These are phyloP conservation scores for Pestalotiopsis sp. DNA, from an alignment of 2,329 filamentous ascomycete species.

Conservation along the genomic window DNA sequence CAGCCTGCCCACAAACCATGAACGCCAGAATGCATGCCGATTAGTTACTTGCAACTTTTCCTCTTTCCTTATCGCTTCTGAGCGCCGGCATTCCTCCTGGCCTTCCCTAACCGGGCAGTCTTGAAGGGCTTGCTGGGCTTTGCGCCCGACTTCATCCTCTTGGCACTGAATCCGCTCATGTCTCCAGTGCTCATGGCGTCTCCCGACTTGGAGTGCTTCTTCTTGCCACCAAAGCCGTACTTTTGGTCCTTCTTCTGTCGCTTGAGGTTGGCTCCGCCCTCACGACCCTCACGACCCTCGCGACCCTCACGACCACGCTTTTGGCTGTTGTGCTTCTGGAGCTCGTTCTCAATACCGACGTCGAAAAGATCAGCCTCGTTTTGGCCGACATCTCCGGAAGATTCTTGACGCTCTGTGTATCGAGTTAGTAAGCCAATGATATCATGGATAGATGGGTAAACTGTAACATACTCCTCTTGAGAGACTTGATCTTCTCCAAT, in stretches of 20 bases:
- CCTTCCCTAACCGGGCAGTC: constrained; percentile 50
- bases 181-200: constrained; percentile 84
- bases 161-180: constrained; percentile 74
- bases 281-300: constrained; percentile 33
- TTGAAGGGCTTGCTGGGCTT: constrained; percentile 37
- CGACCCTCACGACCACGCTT: constrained; percentile 33
- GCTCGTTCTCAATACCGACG: constrained; percentile 74
- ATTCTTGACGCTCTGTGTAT: constrained; percentile 76
- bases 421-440: neutral
- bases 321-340: constrained; percentile 47
- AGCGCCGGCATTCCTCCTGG: constrained; percentile 46
- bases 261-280: constrained; percentile 60
- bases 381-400: constrained; percentile 58
- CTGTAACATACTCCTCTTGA: constrained; percentile 84
- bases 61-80: constrained; percentile 31
- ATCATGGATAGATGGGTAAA: neutral
- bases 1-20: neutral
- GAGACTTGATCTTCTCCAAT: constrained; percentile 88
- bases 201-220: constrained; percentile 85
- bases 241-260: constrained; percentile 93
- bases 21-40: constrained; percentile 4
- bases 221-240: constrained; percentile 96
- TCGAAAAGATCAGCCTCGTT: constrained; percentile 90
- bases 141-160: constrained; percentile 73
- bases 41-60: neutral